Base-by-base conservation (phyloP, 371 early-diverging fungal genomes). In the Rhizopus microsporus region DNA sequence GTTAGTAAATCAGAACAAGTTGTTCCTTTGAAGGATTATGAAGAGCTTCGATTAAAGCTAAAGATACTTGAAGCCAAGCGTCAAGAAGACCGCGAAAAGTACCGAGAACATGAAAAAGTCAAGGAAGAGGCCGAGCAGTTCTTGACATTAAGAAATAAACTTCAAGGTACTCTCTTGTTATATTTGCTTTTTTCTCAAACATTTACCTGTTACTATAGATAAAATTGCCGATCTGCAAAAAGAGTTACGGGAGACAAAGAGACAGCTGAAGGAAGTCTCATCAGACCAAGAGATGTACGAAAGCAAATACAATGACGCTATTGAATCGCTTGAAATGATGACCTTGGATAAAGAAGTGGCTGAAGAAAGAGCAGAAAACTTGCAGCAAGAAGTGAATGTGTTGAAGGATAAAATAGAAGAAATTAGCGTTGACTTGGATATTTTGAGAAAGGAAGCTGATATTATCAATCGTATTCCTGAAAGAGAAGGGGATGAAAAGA, bases 271-370 rank as follows among this genome's bases (percentile, higher is more conserved):
- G 62, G 86, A 86, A 12, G 66, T 78, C 3, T 39, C 60, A 0
- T 23, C 67, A 5, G 93, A 86, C 52, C 88, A 87, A 60, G 91
- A 90, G 44, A 62, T 62, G 3, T 63, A 81, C 33, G 93, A 94
- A 62, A 59, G 60, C 8, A 86, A 87, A 67, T 80, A 88, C 54
- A 78, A 79, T 37, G 95, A 95, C 44, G 66, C 83, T 17, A 61
- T 80, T 29, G 95, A 93, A 34, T 74, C 83, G 4, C 70, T 95
- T 65, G 97, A 96, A 68, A 86, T 93, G 77, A 80, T 91, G 62
- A 81, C 93, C 0, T 65, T 97, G 33, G 96, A 97, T 72, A 92
- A 92, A 69, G 95, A 96, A 74, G 85, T 93, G 74, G 95, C 94
- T 1, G 95, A 95, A 57, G 95, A 95, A 63, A 78, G 80, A 44